Evolutionary conservation across 2,329 filamentous ascomycete genomes (phyloP), one percentile per base, ranked within the genome.

Genomic region (Bimuria novae-zelandiae): DNA sequence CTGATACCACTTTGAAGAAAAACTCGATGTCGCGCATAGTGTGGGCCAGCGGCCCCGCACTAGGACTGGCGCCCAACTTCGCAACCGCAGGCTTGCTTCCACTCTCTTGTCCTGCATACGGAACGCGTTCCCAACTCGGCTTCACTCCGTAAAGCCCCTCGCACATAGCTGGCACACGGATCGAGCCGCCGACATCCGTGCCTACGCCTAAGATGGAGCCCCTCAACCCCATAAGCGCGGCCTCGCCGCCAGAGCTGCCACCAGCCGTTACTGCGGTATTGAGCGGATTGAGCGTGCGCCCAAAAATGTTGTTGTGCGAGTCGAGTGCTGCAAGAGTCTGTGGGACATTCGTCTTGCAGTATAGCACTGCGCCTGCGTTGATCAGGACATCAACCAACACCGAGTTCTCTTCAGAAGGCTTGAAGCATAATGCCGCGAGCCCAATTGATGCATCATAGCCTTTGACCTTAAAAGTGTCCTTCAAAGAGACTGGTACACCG

Each of bases 321-420:
- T 83, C 80, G 12, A 80, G 59, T 4, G 76, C 72, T 77, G 82
- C 79, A 57, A 84, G 74, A 0, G 80, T 82, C 54, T 81, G 79
- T 3, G 82, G 81, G 1, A 84, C 68, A 54, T 83, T 83, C 3
- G 82, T 84, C 65, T 84, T 82, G 64, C 73, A 77, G 57, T 80
- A 79, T 1, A 80, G 56, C 1, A 83, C 76, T 1, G 81, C 80
- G 4, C 80, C 80, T 4, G 75, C 70, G 12, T 63, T 62, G 2
- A 80, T 67, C 11, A 83, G 62, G 21, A 78, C 59, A 11, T 76
- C 69, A 0, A 80, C 78, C 7, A 82, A 63, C 0, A 74, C 60
- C 0, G 76, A 72, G 49, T 75, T 72, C 5, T 67, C 62, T 1
- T 56, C 63, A 6, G 72, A 67, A 3, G 77, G 76, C 19, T 76